A percentile compares a stretch with the other conserved stretches of the same genome.
These are phyloP conservation scores for Pichia occidentalis DNA, from an alignment of 805 yeast genomes.

Conservation along the genomic window DNA sequence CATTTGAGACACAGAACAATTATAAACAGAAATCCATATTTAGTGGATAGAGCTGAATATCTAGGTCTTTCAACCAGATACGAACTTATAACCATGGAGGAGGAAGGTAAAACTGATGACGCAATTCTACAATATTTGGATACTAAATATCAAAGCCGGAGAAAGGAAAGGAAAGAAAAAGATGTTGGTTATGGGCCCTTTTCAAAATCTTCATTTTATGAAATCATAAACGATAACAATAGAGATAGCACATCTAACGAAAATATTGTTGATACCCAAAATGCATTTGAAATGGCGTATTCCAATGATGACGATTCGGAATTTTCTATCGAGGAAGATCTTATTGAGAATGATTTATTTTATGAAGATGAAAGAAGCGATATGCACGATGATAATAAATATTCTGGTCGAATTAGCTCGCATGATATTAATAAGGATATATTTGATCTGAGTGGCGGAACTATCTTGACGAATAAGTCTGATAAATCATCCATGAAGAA, in stretches of 20 bases:
- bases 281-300: constrained; percentile 12
- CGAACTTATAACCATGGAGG: constrained; percentile 25
- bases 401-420: constrained; percentile 1
- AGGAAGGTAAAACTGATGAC: constrained; percentile 24
- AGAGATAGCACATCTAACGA: neutral
- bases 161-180: constrained; percentile 21
- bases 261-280: neutral
- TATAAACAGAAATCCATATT: constrained; percentile 24
- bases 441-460: no score
- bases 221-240: constrained; percentile 20
- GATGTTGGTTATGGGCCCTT: constrained; percentile 28
- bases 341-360: constrained; percentile 13
- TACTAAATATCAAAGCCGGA: constrained; percentile 18
- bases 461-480: no score
- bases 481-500: no score
- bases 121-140: constrained; percentile 26
- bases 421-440: neutral
- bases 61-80: constrained; percentile 28
- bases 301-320: constrained; percentile 14
- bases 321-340: constrained; percentile 17
- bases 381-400: constrained; percentile 7
- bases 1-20: constrained; percentile 13
- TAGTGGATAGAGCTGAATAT: constrained; percentile 30
- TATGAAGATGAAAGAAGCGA: constrained; percentile 14
- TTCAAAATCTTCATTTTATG: constrained; percentile 20